These are phyloP conservation scores for Calocybe cyanea DNA, from an alignment of 768 basidiomycete species.

Conservation along the genomic window DNA sequence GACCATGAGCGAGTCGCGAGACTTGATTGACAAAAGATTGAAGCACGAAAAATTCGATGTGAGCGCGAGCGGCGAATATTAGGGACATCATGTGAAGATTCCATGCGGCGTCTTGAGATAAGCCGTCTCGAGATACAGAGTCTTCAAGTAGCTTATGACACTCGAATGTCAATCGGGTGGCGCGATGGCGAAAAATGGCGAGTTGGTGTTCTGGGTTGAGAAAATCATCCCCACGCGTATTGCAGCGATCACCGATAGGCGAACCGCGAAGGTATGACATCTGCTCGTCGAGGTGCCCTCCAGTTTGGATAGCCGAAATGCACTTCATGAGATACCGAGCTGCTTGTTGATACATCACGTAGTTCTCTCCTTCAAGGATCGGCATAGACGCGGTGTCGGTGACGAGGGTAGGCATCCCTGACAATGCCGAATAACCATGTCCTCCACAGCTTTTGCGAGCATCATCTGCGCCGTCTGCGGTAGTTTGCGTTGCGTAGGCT, in stretches of 20 bases:
- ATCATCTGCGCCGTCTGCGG: constrained; percentile 23
- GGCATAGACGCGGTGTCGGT: constrained; percentile 14
- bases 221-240: constrained; percentile 10
- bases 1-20: constrained; percentile 1
- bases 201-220: constrained; percentile 14
- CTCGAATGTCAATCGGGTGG: constrained; percentile 16
- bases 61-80: constrained; percentile 22
- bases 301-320: constrained; percentile 1
- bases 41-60: constrained; percentile 19
- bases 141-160: constrained; percentile 11
- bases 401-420: constrained; percentile 20
- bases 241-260: neutral
- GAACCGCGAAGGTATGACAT: constrained; percentile 10
- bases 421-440: constrained; percentile 21
- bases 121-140: constrained; percentile 5
- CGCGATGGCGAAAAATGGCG: constrained; percentile 20
- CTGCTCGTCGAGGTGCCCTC: constrained; percentile 1
- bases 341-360: constrained; percentile 25
- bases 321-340: constrained; percentile 23
- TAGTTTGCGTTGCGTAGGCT: constrained; percentile 21
- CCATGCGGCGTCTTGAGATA: constrained; percentile 18
- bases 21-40: constrained; percentile 16
- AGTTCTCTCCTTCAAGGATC: constrained; percentile 24
- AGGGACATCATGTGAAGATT: constrained; percentile 23
- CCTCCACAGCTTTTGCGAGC: constrained; percentile 23